Conservation (phyloP, 768 basidiomycete genomes). For the Phallus indusiatus region DNA sequence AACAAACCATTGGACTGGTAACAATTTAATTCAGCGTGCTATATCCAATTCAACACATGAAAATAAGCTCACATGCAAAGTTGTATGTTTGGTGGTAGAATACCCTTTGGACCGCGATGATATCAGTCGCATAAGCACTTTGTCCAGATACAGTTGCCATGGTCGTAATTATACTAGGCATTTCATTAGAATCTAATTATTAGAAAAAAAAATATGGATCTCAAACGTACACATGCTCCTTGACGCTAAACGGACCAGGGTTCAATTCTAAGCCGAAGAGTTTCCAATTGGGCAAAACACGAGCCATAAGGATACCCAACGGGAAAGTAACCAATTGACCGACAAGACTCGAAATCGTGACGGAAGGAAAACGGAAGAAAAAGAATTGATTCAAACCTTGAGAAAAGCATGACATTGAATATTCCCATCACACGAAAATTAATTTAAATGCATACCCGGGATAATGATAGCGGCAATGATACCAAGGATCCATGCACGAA, state of each 20-base stretch:
- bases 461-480: conserved; percentile 12
- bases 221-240: conserved; percentile 49
- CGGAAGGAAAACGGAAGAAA: conserved; percentile 35
- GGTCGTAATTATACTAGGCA: conserved; percentile 18
- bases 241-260: conserved; percentile 65
- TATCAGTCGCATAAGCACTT: conserved; percentile 42
- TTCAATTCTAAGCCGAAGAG: conserved; percentile 28
- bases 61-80: conserved; percentile 28
- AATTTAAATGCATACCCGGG: conserved; percentile 1
- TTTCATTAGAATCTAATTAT: background rate
- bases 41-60: background rate
- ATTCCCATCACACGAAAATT: conserved; percentile 55
- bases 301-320: conserved; percentile 39
- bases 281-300: conserved; percentile 8
- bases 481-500: conserved; percentile 56
- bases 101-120: conserved; percentile 63
- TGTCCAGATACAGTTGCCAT: conserved; percentile 15
- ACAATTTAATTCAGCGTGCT: background rate
- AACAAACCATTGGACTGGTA: conserved; percentile 26
- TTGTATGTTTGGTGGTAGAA: conserved; percentile 52
- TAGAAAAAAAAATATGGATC: background rate
- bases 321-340: conserved; percentile 65
- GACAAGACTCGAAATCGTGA: conserved; percentile 34
- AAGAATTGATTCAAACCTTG: conserved; percentile 41
- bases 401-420: conserved; percentile 38